phyloP scores from a whole-genome alignment of 495 filamentous ascomycete species.

The Neurospora intermedia region DNA sequence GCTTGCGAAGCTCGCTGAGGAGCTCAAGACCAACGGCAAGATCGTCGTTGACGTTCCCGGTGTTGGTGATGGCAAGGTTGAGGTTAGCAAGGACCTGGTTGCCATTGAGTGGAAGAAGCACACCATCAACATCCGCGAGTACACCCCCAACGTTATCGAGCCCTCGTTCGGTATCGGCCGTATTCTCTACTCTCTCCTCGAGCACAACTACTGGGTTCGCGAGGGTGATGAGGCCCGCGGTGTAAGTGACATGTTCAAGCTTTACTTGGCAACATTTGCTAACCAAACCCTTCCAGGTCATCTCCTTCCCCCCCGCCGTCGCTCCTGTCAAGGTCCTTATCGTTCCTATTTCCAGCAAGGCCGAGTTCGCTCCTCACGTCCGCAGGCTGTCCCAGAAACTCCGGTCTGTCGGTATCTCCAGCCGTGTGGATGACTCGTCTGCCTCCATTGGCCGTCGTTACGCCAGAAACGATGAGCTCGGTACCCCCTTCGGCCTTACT shows the following conservation, averaged over 20 bases:
- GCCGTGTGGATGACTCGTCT: conserved; percentile 54
- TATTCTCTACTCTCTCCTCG: conserved; percentile 66
- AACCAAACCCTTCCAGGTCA: conserved; percentile 34
- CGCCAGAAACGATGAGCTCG: conserved; percentile 62
- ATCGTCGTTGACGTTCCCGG: conserved; percentile 55
- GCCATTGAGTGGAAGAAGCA: conserved; percentile 60
- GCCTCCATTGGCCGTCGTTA: conserved; percentile 69
- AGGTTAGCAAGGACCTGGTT: conserved; percentile 60
- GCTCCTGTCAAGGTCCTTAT: conserved; percentile 71
- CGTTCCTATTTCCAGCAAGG: conserved; percentile 55
- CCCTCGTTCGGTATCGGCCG: conserved; percentile 79
- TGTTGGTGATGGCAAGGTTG: conserved; percentile 42
- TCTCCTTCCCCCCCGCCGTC: conserved; percentile 63
- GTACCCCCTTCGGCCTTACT: conserved; percentile 60
- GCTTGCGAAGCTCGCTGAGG: conserved; percentile 56
- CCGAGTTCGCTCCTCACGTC: conserved; percentile 48
- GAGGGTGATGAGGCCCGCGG: conserved; percentile 57
- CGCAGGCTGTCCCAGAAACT: conserved; percentile 48
- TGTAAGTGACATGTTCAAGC: conserved; percentile 36
- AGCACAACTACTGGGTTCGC: conserved; percentile 71
- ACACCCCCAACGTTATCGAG: conserved; percentile 77
- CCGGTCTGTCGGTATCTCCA: conserved; percentile 48
- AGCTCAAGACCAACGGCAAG: conserved; percentile 55
- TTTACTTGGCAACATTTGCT: conserved; percentile 5
- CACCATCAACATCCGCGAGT: conserved; percentile 60